phyloP scores from a whole-genome alignment of 306 rosid genomes.

The Styphnolobium japonicum region DNA sequence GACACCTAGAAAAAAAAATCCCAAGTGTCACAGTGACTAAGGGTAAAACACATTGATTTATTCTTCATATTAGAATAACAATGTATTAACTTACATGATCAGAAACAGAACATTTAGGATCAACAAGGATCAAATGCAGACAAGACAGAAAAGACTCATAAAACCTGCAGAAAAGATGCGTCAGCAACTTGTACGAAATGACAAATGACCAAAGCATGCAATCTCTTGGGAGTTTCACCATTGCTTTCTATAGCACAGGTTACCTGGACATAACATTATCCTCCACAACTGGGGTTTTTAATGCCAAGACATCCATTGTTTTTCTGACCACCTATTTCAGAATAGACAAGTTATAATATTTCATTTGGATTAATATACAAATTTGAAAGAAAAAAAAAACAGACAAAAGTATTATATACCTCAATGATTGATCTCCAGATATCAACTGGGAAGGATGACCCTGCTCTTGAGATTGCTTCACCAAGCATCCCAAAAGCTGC shows the following conservation, averaged over 20 bases:
- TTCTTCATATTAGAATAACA: slow-evolving; percentile 2
- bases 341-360: slow-evolving; percentile 23
- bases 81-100: slow-evolving; percentile 70
- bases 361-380: not conserved
- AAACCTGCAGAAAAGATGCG: slow-evolving; percentile 60
- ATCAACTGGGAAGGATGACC: slow-evolving; percentile 58
- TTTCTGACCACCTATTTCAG: slow-evolving; percentile 66
- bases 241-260: slow-evolving; percentile 9
- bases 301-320: slow-evolving; percentile 74
- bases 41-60: not conserved
- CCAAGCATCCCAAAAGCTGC: slow-evolving; percentile 66
- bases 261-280: slow-evolving; percentile 76
- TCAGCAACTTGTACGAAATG: slow-evolving; percentile 23
- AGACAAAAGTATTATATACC: slow-evolving; percentile 37
- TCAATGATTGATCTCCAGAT: slow-evolving; percentile 71
- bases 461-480: slow-evolving; percentile 68
- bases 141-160: slow-evolving; percentile 70
- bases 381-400: not conserved
- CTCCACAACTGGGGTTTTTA: slow-evolving; percentile 52
- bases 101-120: slow-evolving; percentile 68
- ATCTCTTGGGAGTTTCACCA: not conserved
- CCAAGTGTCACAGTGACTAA: slow-evolving; percentile 21
- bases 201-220: slow-evolving; percentile 16
- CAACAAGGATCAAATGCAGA: slow-evolving; percentile 72
- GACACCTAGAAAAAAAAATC: slow-evolving; percentile 64